A percentile compares a stretch with the other conserved stretches of the same genome.
Evolutionary conservation across 192 early-diverging fungal species (phyloP).

Genomic region (Lobosporangium transversale): DNA sequence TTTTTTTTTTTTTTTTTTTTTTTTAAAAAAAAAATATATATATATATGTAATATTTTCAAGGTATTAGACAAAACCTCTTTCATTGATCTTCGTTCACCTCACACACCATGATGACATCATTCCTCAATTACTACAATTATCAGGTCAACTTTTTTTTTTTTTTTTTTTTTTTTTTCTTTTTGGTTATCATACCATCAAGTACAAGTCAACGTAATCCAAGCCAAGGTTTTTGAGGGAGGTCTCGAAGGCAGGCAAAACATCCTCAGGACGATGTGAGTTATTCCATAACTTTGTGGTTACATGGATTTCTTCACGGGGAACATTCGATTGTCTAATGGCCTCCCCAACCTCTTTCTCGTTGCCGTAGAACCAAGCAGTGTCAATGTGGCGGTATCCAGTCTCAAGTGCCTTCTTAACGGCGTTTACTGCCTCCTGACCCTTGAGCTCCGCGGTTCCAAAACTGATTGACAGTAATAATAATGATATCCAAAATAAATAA

Average conservation of each 20-base stretch:
- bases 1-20: too few species aligned
- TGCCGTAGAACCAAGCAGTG: constrained; percentile 67
- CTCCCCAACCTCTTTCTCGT: constrained; percentile 83
- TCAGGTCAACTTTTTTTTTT: too few species aligned
- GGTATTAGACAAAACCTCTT: too few species aligned
- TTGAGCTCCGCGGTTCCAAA: constrained; percentile 67
- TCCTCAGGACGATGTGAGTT: constrained; percentile 65
- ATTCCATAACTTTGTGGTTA: constrained; percentile 79
- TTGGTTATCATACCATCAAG: constrained; percentile 59
- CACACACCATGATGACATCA: too few species aligned
- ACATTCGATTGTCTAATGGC: constrained; percentile 70
- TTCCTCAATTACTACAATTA: too few species aligned
- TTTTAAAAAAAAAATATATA: too few species aligned
- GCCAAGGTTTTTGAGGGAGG: constrained; percentile 72
- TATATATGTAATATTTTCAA: too few species aligned
- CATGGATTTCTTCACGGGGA: constrained; percentile 77
- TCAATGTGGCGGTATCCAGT: constrained; percentile 79
- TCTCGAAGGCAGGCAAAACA: constrained; percentile 67
- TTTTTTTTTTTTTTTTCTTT: too few species aligned
- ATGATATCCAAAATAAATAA: background rate
- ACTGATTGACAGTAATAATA: constrained; percentile 3
- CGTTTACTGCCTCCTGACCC: too few species aligned
- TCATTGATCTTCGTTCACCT: too few species aligned
- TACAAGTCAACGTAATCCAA: constrained; percentile 85
- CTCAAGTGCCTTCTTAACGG: constrained; percentile 67